Percentiles rank a stretch among this genome's conserved stretches.
These are phyloP conservation scores for Erodium chrysanthum DNA, from an alignment of 441 rosid genomes.

Conservation along the genomic window DNA sequence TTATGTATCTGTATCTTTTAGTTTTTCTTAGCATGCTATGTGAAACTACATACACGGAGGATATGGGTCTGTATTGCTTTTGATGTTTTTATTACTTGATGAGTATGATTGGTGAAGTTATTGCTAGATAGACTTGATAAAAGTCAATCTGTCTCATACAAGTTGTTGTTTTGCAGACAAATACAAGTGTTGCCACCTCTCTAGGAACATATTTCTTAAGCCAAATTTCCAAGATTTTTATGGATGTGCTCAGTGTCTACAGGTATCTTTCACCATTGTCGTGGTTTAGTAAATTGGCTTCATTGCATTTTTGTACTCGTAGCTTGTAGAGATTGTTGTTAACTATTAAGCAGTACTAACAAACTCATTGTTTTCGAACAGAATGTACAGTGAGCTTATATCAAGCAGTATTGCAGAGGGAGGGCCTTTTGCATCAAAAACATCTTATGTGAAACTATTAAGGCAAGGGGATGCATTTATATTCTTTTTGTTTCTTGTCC, in stretches of 20 bases:
- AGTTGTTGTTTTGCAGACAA: constrained; percentile 53
- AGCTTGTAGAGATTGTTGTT: neutral
- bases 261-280: constrained; percentile 39
- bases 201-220: constrained; percentile 85
- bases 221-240: constrained; percentile 80
- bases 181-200: constrained; percentile 93
- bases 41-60: neutral
- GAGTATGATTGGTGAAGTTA: neutral
- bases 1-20: neutral
- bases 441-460: constrained; percentile 87
- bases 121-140: neutral
- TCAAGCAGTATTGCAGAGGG: constrained; percentile 89
- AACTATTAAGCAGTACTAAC: neutral
- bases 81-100: neutral
- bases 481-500: constrained; percentile 15
- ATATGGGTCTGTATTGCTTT: neutral
- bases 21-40: neutral
- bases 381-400: constrained; percentile 99
- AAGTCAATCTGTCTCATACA: neutral
- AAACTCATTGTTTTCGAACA: constrained; percentile 28
- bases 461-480: constrained; percentile 38
- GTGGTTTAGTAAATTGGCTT: neutral
- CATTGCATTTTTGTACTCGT: neutral
- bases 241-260: constrained; percentile 99
- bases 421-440: constrained; percentile 85